Evolutionary conservation across 805 yeast genomes (phyloP).

Genomic region (Metschnikowia noctiluminum): DNA sequence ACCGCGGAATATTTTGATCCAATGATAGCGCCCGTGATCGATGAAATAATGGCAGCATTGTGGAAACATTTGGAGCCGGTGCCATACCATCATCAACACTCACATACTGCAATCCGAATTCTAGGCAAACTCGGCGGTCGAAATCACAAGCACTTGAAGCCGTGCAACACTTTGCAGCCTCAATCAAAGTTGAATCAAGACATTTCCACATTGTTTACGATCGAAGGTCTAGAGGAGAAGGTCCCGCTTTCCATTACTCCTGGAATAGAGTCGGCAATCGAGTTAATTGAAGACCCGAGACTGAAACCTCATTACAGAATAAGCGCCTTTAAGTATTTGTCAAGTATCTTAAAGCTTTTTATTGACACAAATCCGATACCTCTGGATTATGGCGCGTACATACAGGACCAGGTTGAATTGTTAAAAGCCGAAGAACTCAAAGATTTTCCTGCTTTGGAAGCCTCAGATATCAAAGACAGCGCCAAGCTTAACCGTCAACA

Average conservation of each 20-base stretch:
- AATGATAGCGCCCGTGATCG: constrained; percentile 92
- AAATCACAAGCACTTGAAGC: constrained; percentile 78
- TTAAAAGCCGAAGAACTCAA: constrained; percentile 40
- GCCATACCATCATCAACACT: constrained; percentile 92
- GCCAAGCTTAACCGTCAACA: constrained; percentile 58
- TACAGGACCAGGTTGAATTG: constrained; percentile 49
- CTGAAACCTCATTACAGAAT: constrained; percentile 63
- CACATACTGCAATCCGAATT: constrained; percentile 90
- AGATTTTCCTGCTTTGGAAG: constrained; percentile 33
- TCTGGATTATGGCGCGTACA: constrained; percentile 35
- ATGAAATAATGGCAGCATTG: constrained; percentile 88
- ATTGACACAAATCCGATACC: constrained; percentile 55
- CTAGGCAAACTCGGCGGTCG: constrained; percentile 96
- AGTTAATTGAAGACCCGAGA: constrained; percentile 65
- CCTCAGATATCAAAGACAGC: constrained; percentile 45
- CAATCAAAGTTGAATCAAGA: constrained; percentile 62
- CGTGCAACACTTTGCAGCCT: constrained; percentile 63
- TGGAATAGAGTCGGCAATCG: constrained; percentile 75
- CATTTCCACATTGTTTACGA: constrained; percentile 60
- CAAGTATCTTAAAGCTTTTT: constrained; percentile 63
- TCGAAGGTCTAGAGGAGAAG: constrained; percentile 59
- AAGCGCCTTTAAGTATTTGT: constrained; percentile 73
- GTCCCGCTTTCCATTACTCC: constrained; percentile 79
- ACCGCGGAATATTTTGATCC: constrained; percentile 98
- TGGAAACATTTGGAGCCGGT: constrained; percentile 90